Percentiles rank a stretch among this genome's conserved stretches.
Evolutionary conservation across 768 basidiomycete species (phyloP).

Genomic region (Podaxis pistillaris): DNA sequence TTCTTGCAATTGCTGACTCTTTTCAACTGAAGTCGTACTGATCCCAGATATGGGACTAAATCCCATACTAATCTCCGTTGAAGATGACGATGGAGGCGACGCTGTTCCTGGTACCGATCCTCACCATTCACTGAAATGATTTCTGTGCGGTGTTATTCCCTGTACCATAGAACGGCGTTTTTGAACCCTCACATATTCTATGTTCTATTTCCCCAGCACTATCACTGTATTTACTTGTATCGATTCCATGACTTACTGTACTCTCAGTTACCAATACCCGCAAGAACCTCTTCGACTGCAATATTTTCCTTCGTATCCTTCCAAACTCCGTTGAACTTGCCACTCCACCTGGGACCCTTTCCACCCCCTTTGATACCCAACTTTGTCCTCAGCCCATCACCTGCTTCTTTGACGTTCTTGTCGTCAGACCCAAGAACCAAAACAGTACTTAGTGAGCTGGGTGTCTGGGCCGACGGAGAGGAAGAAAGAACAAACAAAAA

Average conservation of each 20-base stretch:
- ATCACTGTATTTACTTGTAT: not conserved
- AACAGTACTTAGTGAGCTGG: conserved; percentile 49
- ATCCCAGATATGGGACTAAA: not conserved
- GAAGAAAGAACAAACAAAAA: conserved; percentile 60
- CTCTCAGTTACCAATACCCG: conserved; percentile 11
- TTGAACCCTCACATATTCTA: not conserved
- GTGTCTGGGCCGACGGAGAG: conserved; percentile 55
- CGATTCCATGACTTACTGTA: conserved; percentile 6
- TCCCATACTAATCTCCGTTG: conserved; percentile 17
- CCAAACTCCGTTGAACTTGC: conserved; percentile 69
- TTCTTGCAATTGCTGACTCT: not conserved
- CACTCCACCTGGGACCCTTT: conserved; percentile 74
- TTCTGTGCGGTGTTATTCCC: not conserved
- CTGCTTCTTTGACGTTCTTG: conserved; percentile 53
- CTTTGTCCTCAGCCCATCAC: conserved; percentile 55
- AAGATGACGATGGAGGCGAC: conserved; percentile 21
- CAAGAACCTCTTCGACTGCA: conserved; percentile 37
- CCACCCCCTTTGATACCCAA: conserved; percentile 75
- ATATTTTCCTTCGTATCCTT: conserved; percentile 43
- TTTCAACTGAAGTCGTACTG: not conserved
- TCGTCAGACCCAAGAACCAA: conserved; percentile 63
- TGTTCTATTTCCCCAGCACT: conserved; percentile 15
- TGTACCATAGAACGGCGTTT: not conserved
- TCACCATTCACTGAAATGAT: conserved; percentile 18
- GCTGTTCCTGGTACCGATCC: conserved; percentile 15